A percentile compares a stretch with the other conserved stretches of the same genome.
These are phyloP conservation scores for Fraxinus platypoda DNA, from an alignment of 305 asterid species.

Conservation along the genomic window DNA sequence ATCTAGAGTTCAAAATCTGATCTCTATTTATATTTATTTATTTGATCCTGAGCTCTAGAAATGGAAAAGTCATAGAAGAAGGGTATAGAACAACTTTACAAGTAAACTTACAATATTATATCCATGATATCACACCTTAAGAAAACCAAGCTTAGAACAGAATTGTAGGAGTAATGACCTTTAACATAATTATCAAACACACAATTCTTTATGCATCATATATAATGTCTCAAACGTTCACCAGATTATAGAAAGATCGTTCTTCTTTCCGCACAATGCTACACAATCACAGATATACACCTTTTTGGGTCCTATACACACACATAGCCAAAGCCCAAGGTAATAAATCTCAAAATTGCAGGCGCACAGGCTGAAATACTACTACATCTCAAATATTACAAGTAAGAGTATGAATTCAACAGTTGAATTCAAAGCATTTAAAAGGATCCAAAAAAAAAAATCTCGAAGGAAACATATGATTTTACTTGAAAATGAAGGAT, in stretches of 20 bases:
- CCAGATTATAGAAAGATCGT: neutral
- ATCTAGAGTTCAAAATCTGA: neutral
- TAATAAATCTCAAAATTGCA: slow-evolving; percentile 5
- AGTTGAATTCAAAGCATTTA: neutral
- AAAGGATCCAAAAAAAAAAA: neutral
- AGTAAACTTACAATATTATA: slow-evolving; percentile 1
- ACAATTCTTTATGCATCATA: neutral
- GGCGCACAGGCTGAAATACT: neutral
- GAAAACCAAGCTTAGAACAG: slow-evolving; percentile 6
- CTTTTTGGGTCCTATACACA: neutral
- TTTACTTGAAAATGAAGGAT: slow-evolving; percentile 68
- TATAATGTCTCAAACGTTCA: neutral
- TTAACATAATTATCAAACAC: neutral
- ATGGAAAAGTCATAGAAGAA: neutral
- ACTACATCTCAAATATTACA: slow-evolving; percentile 4
- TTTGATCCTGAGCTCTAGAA: neutral
- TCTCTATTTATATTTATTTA: neutral
- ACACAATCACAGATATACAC: neutral
- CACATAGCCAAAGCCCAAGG: slow-evolving; percentile 8
- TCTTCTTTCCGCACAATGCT: neutral
- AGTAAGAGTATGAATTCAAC: neutral
- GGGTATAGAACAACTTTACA: neutral
- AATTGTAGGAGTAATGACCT: neutral
- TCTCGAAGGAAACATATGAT: neutral
- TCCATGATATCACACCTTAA: neutral